These are phyloP conservation scores for Talaromyces albobiverticillius DNA, from an alignment of 2,329 filamentous ascomycete species.

Conservation along the genomic window DNA sequence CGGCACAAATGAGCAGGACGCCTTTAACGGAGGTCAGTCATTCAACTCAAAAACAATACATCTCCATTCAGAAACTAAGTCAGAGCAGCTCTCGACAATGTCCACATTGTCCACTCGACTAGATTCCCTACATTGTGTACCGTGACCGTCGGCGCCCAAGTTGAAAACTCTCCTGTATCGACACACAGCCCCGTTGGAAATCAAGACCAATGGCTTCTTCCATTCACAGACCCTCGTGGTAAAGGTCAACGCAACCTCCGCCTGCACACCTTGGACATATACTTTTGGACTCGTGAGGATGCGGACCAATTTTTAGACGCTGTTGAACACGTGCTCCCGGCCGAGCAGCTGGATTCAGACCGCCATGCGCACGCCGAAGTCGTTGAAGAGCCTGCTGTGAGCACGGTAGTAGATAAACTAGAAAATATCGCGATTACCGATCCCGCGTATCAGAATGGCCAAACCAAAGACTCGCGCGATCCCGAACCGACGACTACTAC, in stretches of 20 bases:
- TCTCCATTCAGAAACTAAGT: neutral
- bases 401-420: conserved; percentile 61
- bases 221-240: conserved; percentile 51
- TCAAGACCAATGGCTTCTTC: conserved; percentile 56
- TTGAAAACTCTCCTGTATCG: conserved; percentile 24
- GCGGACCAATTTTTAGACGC: conserved; percentile 53
- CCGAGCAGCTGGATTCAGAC: conserved; percentile 48
- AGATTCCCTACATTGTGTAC: conserved; percentile 61
- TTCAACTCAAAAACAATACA: neutral
- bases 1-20: conserved; percentile 62
- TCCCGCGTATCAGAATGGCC: conserved; percentile 46
- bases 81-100: conserved; percentile 47
- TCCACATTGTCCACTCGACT: conserved; percentile 55
- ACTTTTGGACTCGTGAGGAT: conserved; percentile 63
- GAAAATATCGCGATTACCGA: conserved; percentile 61
- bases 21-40: conserved; percentile 57
- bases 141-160: conserved; percentile 50
- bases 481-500: conserved; percentile 22
- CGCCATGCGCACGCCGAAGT: conserved; percentile 36
- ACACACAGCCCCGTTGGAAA: conserved; percentile 25
- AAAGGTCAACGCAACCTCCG: conserved; percentile 52
- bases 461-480: conserved; percentile 38
- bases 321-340: conserved; percentile 32
- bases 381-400: conserved; percentile 44
- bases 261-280: conserved; percentile 61